These are phyloP conservation scores for Corchorus olitorius DNA, from an alignment of 345 rosid species.

Conservation along the genomic window DNA sequence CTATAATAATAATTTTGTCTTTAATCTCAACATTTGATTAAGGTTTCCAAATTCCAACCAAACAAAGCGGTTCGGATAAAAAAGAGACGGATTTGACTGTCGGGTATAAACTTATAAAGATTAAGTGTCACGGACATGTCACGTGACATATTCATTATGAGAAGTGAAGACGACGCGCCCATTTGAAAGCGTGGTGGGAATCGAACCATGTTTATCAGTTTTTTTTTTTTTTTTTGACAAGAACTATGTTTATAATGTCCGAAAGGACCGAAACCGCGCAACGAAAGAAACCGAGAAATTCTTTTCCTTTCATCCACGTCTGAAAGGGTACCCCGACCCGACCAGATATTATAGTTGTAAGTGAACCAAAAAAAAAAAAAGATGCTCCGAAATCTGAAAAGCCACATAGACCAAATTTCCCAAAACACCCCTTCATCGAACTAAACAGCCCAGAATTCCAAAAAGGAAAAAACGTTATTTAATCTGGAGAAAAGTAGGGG, in stretches of 20 bases:
- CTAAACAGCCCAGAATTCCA: background rate
- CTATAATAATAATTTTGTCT: too few relatives aligned
- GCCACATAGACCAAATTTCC: background rate
- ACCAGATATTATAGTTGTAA: background rate
- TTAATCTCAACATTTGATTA: too few relatives aligned
- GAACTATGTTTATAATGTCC: background rate
- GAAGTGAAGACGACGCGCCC: background rate
- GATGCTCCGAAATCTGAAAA: background rate
- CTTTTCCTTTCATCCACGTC: conserved; percentile 24
- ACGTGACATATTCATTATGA: background rate
- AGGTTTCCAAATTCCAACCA: too few relatives aligned
- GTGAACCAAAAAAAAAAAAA: too few relatives aligned
- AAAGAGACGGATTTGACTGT: too few relatives aligned
- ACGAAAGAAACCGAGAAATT: conserved; percentile 22
- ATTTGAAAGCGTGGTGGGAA: background rate
- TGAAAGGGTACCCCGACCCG: conserved; percentile 14
- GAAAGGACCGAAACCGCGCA: conserved; percentile 15
- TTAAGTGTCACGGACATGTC: background rate
- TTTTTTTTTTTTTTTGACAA: too few relatives aligned
- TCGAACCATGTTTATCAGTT: too few relatives aligned
- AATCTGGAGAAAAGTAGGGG: too few relatives aligned
- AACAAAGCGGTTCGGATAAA: too few relatives aligned
- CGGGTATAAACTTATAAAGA: too few relatives aligned
- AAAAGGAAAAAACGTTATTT: too few relatives aligned
- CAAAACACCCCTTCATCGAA: background rate